Conservation (phyloP, 352 stramenopile genomes). For the Phytophthora kernoviae region DNA sequence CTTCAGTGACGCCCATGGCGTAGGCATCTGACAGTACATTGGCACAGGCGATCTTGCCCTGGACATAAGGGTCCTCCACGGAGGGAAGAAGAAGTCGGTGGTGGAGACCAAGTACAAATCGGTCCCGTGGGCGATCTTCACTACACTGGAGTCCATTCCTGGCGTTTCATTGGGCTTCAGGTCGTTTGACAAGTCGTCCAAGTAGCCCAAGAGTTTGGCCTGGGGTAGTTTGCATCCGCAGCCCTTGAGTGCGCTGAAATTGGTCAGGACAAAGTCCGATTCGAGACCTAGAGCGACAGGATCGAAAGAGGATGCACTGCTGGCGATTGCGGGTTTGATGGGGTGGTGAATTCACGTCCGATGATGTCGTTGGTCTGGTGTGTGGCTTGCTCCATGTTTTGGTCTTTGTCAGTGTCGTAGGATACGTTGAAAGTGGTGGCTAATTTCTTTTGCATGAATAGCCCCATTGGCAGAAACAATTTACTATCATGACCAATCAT, state of each 20-base stretch:
- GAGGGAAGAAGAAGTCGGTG: slow-evolving; percentile 96
- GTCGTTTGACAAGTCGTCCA: slow-evolving; percentile 88
- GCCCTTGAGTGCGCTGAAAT: slow-evolving; percentile 92
- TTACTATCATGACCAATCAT: no score
- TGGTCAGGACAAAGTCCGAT: slow-evolving; percentile 78
- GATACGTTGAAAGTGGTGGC: slow-evolving; percentile 9
- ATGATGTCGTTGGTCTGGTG: slow-evolving; percentile 68
- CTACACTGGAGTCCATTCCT: slow-evolving; percentile 90
- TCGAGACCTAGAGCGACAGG: slow-evolving; percentile 67
- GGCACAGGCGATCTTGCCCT: slow-evolving; percentile 93
- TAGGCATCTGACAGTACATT: slow-evolving; percentile 96
- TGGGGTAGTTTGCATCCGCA: slow-evolving; percentile 97
- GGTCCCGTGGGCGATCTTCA: slow-evolving; percentile 83
- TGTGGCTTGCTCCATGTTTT: slow-evolving; percentile 53
- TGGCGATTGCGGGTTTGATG: slow-evolving; percentile 3
- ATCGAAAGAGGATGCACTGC: slow-evolving; percentile 42
- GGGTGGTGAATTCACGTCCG: slow-evolving; percentile 50
- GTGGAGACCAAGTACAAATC: slow-evolving; percentile 93
- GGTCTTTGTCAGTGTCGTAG: slow-evolving; percentile 5
- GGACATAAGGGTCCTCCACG: slow-evolving; percentile 93
- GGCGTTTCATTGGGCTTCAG: slow-evolving; percentile 93
- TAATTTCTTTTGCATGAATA: no score
- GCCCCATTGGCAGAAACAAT: no score
- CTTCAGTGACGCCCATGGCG: slow-evolving; percentile 93
- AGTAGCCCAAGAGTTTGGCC: slow-evolving; percentile 92